These are phyloP conservation scores for Allantophomopsis lycopodina DNA, from an alignment of 2,329 filamentous ascomycete genomes.

Conservation along the genomic window DNA sequence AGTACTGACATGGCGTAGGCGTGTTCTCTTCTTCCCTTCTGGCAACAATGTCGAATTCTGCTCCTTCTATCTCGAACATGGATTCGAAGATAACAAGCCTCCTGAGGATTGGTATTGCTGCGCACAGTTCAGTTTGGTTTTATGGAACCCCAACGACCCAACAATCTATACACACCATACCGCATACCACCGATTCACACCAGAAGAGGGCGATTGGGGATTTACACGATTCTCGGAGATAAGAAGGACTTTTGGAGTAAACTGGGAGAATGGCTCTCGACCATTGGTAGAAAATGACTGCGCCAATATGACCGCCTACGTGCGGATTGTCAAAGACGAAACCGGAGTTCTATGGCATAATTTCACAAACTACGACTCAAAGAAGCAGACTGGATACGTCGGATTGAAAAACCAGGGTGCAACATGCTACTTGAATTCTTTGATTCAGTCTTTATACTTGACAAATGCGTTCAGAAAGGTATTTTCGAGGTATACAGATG, in stretches of 20 bases:
- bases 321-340: conserved; percentile 73
- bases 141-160: conserved; percentile 93
- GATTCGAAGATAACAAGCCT: conserved; percentile 60
- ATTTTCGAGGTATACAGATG: conserved; percentile 12
- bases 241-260: conserved; percentile 65
- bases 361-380: conserved; percentile 94
- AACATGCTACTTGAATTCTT: conserved; percentile 76
- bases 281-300: conserved; percentile 66
- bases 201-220: conserved; percentile 95
- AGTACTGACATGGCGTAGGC: conserved; percentile 37
- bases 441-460: conserved; percentile 74
- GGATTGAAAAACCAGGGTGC: conserved; percentile 95
- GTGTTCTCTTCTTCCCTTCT: conserved; percentile 86
- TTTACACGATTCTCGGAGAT: conserved; percentile 95
- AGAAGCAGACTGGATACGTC: conserved; percentile 95
- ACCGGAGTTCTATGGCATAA: conserved; percentile 86
- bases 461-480: conserved; percentile 91
- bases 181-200: conserved; percentile 92
- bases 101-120: conserved; percentile 95
- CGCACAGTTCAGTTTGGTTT: conserved; percentile 84
- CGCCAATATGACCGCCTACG: conserved; percentile 71
- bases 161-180: conserved; percentile 65
- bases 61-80: conserved; percentile 94
- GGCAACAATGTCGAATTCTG: conserved; percentile 90
- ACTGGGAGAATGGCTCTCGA: conserved; percentile 55